Evolutionary conservation across 305 asterid species (phyloP), one percentile per base, ranked within the genome.

Genomic region (Vinca major): DNA sequence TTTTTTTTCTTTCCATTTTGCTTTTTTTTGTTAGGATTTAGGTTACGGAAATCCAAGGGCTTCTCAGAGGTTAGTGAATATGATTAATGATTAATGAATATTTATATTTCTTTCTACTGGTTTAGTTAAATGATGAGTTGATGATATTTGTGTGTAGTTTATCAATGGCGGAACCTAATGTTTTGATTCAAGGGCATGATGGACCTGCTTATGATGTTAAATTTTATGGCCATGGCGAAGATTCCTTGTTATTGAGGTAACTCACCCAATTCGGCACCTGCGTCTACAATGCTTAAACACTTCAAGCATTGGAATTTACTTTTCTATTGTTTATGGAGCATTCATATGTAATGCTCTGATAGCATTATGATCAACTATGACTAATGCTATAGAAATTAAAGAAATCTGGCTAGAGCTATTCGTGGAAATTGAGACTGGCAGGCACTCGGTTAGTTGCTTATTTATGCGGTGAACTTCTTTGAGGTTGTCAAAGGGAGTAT

Each of bases 181-280:
- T 80, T 76, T 68, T 81, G 77, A 80, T 84, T 52, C 87, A 81
- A 81, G 98, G 95, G 75, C 97, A 92, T 70, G 87, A 86, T 69
- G 98, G 97, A 19, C 96, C 98, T 53, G 96, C 90, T 77, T 92
- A 92, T 82, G 98, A 90, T 86, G 90, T 92, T 69, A 86, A 81
- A 67, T 92, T 89, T 76, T 92, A 85, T 14, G 81, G 79, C 4
- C 39, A 66, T 16, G 79, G 63, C 5, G 85, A 90, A 20, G 93
- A 89, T 78, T 76, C 96, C 1, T 57, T 92, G 79, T 75, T 92
- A 71, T 68, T 92, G 79, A 92, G 98, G 98, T 90, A 80, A 53
- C 41, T 40, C 20, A 41, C 53, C 39, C 3, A 43, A 43, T 20
- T 69, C 45, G 64, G n/a, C 40, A 5, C 52, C 26, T 55, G 21